Percentiles rank a stretch among this genome's conserved stretches.
Conservation (phyloP, 768 basidiomycete genomes). For the Collybia mongolica region DNA sequence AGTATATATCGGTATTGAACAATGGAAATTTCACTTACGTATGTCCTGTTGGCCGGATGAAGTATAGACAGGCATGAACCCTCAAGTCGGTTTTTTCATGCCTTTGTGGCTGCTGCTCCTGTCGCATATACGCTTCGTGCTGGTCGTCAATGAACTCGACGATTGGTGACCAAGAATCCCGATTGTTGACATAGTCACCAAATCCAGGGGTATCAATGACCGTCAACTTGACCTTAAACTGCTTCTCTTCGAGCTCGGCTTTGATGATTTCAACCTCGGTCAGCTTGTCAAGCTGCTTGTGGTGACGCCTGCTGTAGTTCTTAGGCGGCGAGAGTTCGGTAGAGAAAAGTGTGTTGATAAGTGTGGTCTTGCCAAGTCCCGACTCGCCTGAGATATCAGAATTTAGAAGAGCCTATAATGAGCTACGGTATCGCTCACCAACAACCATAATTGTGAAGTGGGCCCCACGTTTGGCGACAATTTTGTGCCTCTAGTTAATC, state of each 20-base stretch:
- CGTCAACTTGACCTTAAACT: conserved; percentile 98
- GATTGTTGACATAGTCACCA: conserved; percentile 99
- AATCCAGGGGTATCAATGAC: conserved; percentile 99
- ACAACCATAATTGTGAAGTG: conserved; percentile 99
- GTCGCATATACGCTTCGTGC: conserved; percentile 93
- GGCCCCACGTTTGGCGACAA: conserved; percentile 94
- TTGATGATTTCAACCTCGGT: conserved; percentile 99
- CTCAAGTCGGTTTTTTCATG: conserved; percentile 92
- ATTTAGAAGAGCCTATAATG: conserved; percentile 4
- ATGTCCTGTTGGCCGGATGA: conserved; percentile 94
- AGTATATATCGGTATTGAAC: not conserved
- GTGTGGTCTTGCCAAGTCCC: conserved; percentile 94
- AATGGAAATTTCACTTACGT: conserved; percentile 59
- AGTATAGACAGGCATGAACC: conserved; percentile 96
- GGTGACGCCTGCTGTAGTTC: conserved; percentile 85
- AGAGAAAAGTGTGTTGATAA: conserved; percentile 98
- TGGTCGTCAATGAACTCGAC: conserved; percentile 98
- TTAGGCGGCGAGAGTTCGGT: conserved; percentile 92
- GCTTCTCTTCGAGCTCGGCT: conserved; percentile 97
- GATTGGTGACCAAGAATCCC: conserved; percentile 97
- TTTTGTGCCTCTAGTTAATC: conserved; percentile 86
- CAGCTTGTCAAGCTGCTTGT: conserved; percentile 97
- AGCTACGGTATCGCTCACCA: conserved; percentile 51
- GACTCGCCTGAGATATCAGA: conserved; percentile 71
- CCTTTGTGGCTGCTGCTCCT: conserved; percentile 98